Evolutionary conservation across 495 filamentous ascomycete genomes (phyloP).

Genomic region (Aspergillus panamensis): DNA sequence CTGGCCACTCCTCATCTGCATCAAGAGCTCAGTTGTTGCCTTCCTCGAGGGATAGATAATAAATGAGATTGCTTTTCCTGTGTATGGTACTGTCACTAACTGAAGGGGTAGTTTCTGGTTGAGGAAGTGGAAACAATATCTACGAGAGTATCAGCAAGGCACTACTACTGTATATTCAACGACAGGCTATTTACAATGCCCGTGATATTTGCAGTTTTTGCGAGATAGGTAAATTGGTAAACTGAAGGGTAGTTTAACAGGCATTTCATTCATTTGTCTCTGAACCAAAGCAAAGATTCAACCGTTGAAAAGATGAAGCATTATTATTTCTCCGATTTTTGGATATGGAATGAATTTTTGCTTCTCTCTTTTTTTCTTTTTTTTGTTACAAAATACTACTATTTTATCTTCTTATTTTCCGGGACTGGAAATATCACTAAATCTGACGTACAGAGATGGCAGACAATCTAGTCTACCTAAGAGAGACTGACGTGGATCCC

Average conservation of each 20-base stretch:
- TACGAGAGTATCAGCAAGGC: neutral
- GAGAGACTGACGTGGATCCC: constrained; percentile 17
- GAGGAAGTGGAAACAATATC: neutral
- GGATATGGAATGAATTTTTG: neutral
- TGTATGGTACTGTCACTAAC: neutral
- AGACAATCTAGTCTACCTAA: too few relatives aligned
- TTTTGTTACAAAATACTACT: neutral
- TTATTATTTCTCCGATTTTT: too few relatives aligned
- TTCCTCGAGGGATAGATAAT: neutral
- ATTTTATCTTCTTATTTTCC: neutral
- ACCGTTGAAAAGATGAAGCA: too few relatives aligned
- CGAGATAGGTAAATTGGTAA: neutral
- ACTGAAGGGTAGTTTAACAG: neutral
- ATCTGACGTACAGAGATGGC: constrained; percentile 18
- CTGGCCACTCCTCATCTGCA: constrained; percentile 10
- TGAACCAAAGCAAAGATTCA: neutral
- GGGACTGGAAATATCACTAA: neutral
- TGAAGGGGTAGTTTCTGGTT: neutral
- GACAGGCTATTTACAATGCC: neutral
- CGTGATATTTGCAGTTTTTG: neutral
- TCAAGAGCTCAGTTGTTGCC: constrained; percentile 9
- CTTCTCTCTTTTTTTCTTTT: neutral
- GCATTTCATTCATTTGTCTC: neutral
- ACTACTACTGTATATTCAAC: neutral
- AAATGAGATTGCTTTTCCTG: neutral